Conservation (phyloP, 129 eudicot species). For the Arctium lappa region DNA sequence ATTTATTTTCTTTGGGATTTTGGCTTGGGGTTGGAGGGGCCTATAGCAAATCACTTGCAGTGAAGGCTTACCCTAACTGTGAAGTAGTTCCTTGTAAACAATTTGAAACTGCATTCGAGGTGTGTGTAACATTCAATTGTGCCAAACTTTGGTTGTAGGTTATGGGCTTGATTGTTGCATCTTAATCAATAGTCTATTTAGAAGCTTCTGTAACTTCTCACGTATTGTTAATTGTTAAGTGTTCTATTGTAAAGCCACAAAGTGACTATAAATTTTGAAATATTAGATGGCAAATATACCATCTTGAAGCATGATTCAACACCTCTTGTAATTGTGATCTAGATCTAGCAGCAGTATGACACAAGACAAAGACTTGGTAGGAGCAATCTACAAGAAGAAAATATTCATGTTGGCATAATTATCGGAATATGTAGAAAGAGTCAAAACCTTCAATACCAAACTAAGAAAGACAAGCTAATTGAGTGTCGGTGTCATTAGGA, state of each 20-base stretch:
- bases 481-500: too few relatives aligned
- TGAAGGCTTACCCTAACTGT: conserved; percentile 66
- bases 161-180: not conserved
- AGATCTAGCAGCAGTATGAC: too few relatives aligned
- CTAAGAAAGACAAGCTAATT: too few relatives aligned
- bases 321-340: too few relatives aligned
- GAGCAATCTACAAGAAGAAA: too few relatives aligned
- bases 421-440: too few relatives aligned
- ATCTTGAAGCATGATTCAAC: not conserved
- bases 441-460: too few relatives aligned
- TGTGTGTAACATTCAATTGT: conserved; percentile 11
- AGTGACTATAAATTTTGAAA: not conserved
- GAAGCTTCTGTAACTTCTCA: too few relatives aligned
- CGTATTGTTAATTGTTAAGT: not conserved
- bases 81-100: conserved; percentile 43
- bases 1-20: not conserved
- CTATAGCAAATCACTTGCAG: conserved; percentile 64
- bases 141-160: not conserved
- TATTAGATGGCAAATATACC: not conserved
- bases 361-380: too few relatives aligned
- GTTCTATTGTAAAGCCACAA: not conserved
- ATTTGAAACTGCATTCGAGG: conserved; percentile 69
- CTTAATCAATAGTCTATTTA: not conserved
- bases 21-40: conserved; percentile 90
- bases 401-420: too few relatives aligned